Base-by-base conservation (phyloP, 345 rosid species). In the Syzygium grande region DNA sequence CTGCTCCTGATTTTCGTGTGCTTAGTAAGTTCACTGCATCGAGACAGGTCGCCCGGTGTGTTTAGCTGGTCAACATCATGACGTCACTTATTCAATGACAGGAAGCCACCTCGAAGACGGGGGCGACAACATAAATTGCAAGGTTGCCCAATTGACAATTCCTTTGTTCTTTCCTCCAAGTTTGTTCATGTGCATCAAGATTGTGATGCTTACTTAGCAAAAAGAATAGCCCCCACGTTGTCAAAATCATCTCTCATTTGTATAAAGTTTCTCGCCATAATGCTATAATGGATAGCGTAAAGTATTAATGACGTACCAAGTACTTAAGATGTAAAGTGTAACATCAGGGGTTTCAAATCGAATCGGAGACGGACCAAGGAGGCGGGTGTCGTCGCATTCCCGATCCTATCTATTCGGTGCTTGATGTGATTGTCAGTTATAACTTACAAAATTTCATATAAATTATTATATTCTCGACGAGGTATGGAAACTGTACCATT, bases 391-490 rank as follows among this genome's bases (percentile, higher is more conserved):
- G 14, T 11, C 14, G 2, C 4, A 0, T 38, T 4, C 8, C 6
- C 22, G 6, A 9, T 14, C 7, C 8, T 73, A 73, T 19, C 2
- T 10, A 0, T 73, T 5, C 6, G 14, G 13, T 68, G 2, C 12
- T 38, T 2, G 2, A 68, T 68, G 7, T 0, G 1, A 68, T 17
- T 68, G 16, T 29, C 11, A 15, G 13, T 4, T 7, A 3, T 0
- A 0, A 65, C 22, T 21, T 9, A 2, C 10, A 38, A 19, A 3
- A 11, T 19, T 73, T 38, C 2, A 3, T 9, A 7, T 38, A 22
- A 1, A 19, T 19, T 38, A 5, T 19, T 73, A 19, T 38, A 10
- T 10, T 73, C 27, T 9, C 0, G 0, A 2, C 38, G 10, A 41
- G 49, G 11, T 19, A 34, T 10, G 8, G 14, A 73, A 1, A 73